Percentiles rank a stretch among this genome's conserved stretches.
Evolutionary conservation across 352 stramenopile species (phyloP).

Genomic region (Phytophthora capsici): DNA sequence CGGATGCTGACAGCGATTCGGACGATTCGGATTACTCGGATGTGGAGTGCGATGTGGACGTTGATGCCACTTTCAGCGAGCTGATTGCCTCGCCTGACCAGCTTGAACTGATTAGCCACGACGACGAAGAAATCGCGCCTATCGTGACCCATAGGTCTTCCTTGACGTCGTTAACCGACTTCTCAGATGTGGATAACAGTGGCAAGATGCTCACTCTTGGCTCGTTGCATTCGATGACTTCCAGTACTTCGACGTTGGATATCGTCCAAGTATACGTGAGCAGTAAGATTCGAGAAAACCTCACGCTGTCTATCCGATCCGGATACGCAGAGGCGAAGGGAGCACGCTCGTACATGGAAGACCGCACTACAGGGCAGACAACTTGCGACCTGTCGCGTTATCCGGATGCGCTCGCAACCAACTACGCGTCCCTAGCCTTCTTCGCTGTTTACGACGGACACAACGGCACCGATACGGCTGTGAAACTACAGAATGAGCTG

Average conservation of each 20-base stretch:
- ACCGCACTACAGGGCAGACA: slow-evolving; percentile 68
- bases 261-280: slow-evolving; percentile 90
- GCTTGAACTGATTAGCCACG: slow-evolving; percentile 59
- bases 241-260: slow-evolving; percentile 29
- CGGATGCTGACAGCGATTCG: slow-evolving; percentile 49
- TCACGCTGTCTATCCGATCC: slow-evolving; percentile 70
- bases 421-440: slow-evolving; percentile 68
- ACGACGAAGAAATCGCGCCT: slow-evolving; percentile 75
- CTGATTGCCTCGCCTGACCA: slow-evolving; percentile 70
- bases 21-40: slow-evolving; percentile 85
- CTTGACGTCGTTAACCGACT: slow-evolving; percentile 31
- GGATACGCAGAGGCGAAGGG: slow-evolving; percentile 89
- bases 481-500: slow-evolving; percentile 78
- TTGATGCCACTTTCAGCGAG: slow-evolving; percentile 88
- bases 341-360: slow-evolving; percentile 88
- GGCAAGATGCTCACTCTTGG: slow-evolving; percentile 28
- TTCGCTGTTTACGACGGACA: slow-evolving; percentile 92
- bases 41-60: slow-evolving; percentile 84
- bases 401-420: slow-evolving; percentile 32
- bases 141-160: slow-evolving; percentile 32
- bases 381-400: slow-evolving; percentile 55
- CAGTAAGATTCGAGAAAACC: slow-evolving; percentile 88
- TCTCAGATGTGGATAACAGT: slow-evolving; percentile 36
- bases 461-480: slow-evolving; percentile 82
- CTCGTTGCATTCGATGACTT: slow-evolving; percentile 34